These are phyloP conservation scores for Eucalyptus cladocalyx DNA, from an alignment of 345 rosid genomes.

Conservation along the genomic window DNA sequence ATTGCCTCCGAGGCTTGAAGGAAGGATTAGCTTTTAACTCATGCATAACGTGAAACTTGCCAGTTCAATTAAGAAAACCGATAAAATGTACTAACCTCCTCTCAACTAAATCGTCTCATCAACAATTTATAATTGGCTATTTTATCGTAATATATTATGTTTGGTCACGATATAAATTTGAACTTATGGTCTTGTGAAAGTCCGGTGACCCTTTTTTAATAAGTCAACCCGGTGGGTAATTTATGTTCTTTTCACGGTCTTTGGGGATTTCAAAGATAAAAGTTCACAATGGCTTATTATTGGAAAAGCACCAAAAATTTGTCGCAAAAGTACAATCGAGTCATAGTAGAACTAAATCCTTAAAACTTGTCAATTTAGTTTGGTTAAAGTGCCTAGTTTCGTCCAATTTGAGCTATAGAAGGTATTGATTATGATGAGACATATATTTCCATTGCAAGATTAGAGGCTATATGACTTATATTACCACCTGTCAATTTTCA, in stretches of 20 bases:
- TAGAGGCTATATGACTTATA: too few relatives aligned
- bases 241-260: not conserved
- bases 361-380: not conserved
- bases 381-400: not conserved
- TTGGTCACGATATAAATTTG: not conserved
- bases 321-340: rapidly evolving
- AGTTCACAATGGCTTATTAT: not conserved
- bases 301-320: not conserved
- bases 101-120: not conserved
- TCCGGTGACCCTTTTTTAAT: not conserved
- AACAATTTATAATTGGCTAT: not conserved
- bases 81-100: not conserved
- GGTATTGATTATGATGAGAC: too few relatives aligned
- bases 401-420: not conserved
- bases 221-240: not conserved
- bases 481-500: too few relatives aligned
- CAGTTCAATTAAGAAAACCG: not conserved
- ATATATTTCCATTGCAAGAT: too few relatives aligned
- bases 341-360: rapidly evolving
- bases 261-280: not conserved
- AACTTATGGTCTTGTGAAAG: not conserved
- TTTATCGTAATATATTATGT: not conserved
- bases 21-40: not conserved
- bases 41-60: not conserved
- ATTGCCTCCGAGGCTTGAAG: not conserved